Evolutionary conservation across 148 eudicot species (phyloP).

Genomic region (Nepenthes mirabilis): DNA sequence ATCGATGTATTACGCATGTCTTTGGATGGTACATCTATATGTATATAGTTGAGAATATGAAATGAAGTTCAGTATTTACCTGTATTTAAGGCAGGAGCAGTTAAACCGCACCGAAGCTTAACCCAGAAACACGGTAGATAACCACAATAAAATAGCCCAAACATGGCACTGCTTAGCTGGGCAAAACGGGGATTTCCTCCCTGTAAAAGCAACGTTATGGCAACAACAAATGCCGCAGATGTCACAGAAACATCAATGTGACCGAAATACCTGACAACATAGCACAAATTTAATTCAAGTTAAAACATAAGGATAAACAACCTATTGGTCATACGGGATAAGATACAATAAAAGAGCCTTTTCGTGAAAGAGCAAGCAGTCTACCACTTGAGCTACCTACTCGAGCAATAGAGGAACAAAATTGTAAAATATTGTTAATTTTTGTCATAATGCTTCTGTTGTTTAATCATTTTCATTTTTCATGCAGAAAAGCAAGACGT

Average conservation of each 20-base stretch:
- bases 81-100: constrained; percentile 70
- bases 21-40: not conserved
- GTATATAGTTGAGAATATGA: not conserved
- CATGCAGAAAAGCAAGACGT: too few relatives aligned
- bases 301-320: too few relatives aligned
- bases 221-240: constrained; percentile 83
- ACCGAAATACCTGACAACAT: constrained; percentile 51
- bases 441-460: too few relatives aligned
- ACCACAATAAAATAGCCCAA: constrained; percentile 93
- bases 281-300: not conserved
- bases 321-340: too few relatives aligned
- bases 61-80: constrained; percentile 27
- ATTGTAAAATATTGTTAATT: too few relatives aligned
- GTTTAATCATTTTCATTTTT: too few relatives aligned
- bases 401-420: too few relatives aligned
- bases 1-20: too few relatives aligned
- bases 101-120: constrained; percentile 82
- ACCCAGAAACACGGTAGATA: constrained; percentile 96
- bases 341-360: too few relatives aligned
- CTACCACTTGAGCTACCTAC: too few relatives aligned
- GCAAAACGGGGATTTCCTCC: constrained; percentile 85
- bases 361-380: too few relatives aligned
- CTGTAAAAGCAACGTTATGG: constrained; percentile 73
- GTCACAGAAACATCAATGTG: constrained; percentile 86
- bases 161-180: constrained; percentile 87